Base-by-base conservation (phyloP, 2,329 filamentous ascomycete genomes). In the Chaetomiaceae sp. region DNA sequence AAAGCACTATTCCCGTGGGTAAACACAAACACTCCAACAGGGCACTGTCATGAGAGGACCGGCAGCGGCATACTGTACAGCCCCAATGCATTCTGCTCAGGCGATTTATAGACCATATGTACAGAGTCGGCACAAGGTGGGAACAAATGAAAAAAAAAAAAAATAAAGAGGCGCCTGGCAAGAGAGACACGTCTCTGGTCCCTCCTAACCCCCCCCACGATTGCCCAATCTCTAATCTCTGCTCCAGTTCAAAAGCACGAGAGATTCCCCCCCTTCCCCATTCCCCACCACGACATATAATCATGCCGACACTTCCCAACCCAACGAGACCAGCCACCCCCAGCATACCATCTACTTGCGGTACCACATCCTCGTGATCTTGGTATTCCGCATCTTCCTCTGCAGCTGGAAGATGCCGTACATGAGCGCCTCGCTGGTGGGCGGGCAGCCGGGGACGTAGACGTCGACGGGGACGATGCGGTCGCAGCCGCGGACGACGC, bases 391-490 rank as follows among this genome's bases (percentile, higher is more conserved):
- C 70, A 87, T 85, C 76, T 87, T 87, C 67, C 78, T 82, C 70
- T 87, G 82, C 58, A 87, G 63, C 66, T 84, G 79, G 62, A 87
- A 84, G 46, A 87, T 78, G 12, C 81, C 73, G 53, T 75, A 74
- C 67, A 77, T 69, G 43, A 77, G 57, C 3, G 74, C 73, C 63
- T 76, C 73, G 23, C 68, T 63, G 12, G 73, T 71, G 8, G 68
- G 77, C 57, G 73, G 73, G 68, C 83, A 86, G 0, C 83, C 83
- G 2, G 83, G 83, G 4, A 86, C 78, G 61, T 84, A 86, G 10
- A 86, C 76, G 64, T 86, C 83, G 14, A 86, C 83, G 0, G 83
- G 83, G 4, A 86, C 72, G 58, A 86, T 77, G 8, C 83, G 69
- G 65, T 86, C 83, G 51, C 82, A 82, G 0, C 83, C 83, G 33